Evolutionary conservation across 2,329 filamentous ascomycete species (phyloP).

Genomic region (Colletotrichum destructivum): DNA sequence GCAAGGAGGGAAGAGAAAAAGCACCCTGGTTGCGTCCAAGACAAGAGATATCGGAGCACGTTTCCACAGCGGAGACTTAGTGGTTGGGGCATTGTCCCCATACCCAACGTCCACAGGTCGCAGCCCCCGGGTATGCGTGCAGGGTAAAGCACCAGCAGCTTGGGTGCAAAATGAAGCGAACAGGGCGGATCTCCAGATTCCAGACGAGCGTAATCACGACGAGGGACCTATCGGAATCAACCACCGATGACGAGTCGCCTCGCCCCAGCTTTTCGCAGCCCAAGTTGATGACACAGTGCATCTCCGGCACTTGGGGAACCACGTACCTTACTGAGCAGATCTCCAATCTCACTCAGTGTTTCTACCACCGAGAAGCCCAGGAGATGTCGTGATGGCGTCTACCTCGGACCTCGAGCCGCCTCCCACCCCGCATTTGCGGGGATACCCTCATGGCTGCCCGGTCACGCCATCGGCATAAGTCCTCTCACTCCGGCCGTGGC

Average conservation of each 20-base stretch:
- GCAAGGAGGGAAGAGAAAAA: background rate
- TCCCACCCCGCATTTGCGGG: constrained; percentile 40
- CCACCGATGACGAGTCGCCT: constrained; percentile 15
- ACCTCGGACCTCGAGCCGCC: constrained; percentile 29
- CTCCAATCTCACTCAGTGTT: background rate
- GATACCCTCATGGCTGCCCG: constrained; percentile 23
- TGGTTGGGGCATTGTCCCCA: constrained; percentile 7
- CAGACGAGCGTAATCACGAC: constrained; percentile 1
- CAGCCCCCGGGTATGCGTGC: constrained; percentile 21
- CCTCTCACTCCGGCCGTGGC: constrained; percentile 14
- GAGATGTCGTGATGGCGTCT: constrained; percentile 34
- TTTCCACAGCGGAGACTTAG: background rate
- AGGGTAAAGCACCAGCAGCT: constrained; percentile 30
- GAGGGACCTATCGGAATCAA: constrained; percentile 14
- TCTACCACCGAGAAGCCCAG: constrained; percentile 25
- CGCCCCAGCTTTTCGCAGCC: background rate
- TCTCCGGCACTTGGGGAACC: background rate
- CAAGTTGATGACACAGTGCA: background rate
- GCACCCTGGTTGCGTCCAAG: constrained; percentile 1
- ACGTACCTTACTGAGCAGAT: background rate
- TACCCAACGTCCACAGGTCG: background rate
- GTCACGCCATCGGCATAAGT: constrained; percentile 39
- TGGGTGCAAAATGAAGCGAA: constrained; percentile 19
- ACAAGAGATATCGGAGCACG: constrained; percentile 17
- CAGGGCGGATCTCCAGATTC: constrained; percentile 16